These are phyloP conservation scores for Phlegmacium glaucopus DNA, from an alignment of 768 basidiomycete species.

Conservation along the genomic window DNA sequence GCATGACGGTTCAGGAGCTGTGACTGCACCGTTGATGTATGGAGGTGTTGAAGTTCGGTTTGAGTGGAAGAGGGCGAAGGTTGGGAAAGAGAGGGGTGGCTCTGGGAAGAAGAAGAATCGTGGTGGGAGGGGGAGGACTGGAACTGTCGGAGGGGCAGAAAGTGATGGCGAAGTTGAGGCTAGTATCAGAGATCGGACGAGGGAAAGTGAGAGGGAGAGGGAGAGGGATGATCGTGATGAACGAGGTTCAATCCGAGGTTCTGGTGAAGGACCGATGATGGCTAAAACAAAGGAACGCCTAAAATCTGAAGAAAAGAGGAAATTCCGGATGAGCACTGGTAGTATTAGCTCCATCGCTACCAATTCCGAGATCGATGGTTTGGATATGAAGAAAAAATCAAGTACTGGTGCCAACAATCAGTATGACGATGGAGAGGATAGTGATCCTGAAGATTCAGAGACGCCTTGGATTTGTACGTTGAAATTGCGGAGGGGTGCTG, in stretches of 20 bases:
- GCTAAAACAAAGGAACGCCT: constrained; percentile 18
- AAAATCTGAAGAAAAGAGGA: constrained; percentile 18
- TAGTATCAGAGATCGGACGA: constrained; percentile 31
- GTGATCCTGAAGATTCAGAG: constrained; percentile 95
- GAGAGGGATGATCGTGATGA: constrained; percentile 54
- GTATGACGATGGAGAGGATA: constrained; percentile 68
- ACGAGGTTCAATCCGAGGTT: constrained; percentile 20
- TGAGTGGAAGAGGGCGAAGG: constrained; percentile 69
- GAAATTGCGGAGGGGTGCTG: constrained; percentile 49
- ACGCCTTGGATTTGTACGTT: constrained; percentile 94
- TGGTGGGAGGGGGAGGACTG: constrained; percentile 9
- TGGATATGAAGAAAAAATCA: constrained; percentile 9
- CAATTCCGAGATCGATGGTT: constrained; percentile 16
- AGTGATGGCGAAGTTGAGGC: constrained; percentile 36
- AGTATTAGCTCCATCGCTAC: constrained; percentile 23
- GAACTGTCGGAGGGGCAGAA: constrained; percentile 14
- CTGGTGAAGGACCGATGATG: constrained; percentile 15
- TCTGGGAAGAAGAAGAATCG: constrained; percentile 13
- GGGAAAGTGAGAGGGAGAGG: constrained; percentile 57
- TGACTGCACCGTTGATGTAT: constrained; percentile 16
- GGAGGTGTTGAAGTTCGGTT: constrained; percentile 67
- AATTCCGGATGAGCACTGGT: constrained; percentile 35
- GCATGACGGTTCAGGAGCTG: neutral
- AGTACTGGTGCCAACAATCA: constrained; percentile 6
- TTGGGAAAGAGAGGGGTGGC: constrained; percentile 24